Evolutionary conservation across 176 grass and related monocot genomes (phyloP), one percentile per base, ranked within the genome.

Genomic region (Aechmea fasciata): DNA sequence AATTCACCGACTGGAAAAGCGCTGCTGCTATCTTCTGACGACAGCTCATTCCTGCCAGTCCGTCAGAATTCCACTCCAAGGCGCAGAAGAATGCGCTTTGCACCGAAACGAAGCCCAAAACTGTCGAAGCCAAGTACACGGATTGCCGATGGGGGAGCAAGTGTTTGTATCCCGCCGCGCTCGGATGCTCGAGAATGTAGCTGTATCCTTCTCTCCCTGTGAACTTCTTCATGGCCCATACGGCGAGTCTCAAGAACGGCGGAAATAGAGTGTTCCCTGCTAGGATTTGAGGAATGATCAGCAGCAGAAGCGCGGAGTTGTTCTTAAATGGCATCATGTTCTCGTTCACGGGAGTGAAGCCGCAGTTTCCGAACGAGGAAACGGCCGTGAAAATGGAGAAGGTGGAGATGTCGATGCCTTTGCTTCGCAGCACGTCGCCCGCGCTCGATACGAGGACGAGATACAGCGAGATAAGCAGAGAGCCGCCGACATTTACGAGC

Each of bases 311-410:
- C 70, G 62, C 18, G 20, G 78, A 77, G 57, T 86, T 84, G 57
- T 82, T 87, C 33, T 76, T 64, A 81, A 95, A 95, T 4, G 87
- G 12, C 17, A 87, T 19, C 90, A 95, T 95, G 72, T 90, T 90
- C 74, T 95, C 87, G 66, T 90, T 95, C 84, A 64, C 75, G 66
- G 91, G 91, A 75, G 53, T 90, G 78, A 95, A 95, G 33, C 91
- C 91, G 63, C 90, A 90, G 71, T 95, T 95, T 23, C 65, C 87
- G 54, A 95, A 50, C 11, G 83, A 89, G 49, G 84, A 95, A 63
- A 95, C 68, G 22, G 81, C 72, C 10, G 79, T 87, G 77, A 95
- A 90, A 75, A 87, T 65, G 54, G 91, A 90, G 67, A 95, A 95
- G 6, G 81, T 73, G 15, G 61, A 25, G 10, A 69, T 50, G 20